Base-by-base conservation (phyloP, 768 basidiomycete species). In the Calocybe gangraenosa region DNA sequence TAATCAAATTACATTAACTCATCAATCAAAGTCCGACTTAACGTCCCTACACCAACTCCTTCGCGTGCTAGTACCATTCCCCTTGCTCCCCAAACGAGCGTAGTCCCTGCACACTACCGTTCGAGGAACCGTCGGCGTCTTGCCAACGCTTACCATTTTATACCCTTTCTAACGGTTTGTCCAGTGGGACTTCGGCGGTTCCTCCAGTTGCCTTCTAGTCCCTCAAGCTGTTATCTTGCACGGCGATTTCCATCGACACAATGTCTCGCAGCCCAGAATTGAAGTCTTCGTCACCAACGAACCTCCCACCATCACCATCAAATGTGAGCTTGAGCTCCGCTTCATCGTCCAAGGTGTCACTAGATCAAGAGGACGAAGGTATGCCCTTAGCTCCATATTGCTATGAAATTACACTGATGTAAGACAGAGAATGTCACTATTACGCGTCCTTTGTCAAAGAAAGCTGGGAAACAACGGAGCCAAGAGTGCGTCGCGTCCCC, bases 391-490 rank as follows among this genome's bases (percentile, higher is more conserved):
- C 28, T 33, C 40, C 18, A 42, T 31, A 42, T 47, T 44, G 40
- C 37, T 48, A 49, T 45, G 44, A 17, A 30, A 46, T 51, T 51
- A 48, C 47, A 53, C 33, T 46, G 35, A 49, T 9, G 23, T 43
- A 15, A 38, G 42, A 19, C 62, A 89, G 87, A 89, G 65, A 84
- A 89, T 62, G 62, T 73, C 53, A 90, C 87, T 14, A 79, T 89
- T 56, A 90, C 69, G 54, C 75, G 67, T 42, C 52, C 72, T 11
- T 57, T 76, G 46, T 61, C 70, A 42, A 72, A 67, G 56, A 69
- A 59, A 53, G 66, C 67, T 37, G 76, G 74, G 44, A 81, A 74
- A 58, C 74, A 68, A 61, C 81, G 68, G 63, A 81, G 80, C 58
- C 73, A 77, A 52, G 85, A 87, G 86, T 88, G 62, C 62, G 86